Evolutionary conservation across 305 asterid species (phyloP), one percentile per base, ranked within the genome.

Genomic region (Rubia tinctorum): DNA sequence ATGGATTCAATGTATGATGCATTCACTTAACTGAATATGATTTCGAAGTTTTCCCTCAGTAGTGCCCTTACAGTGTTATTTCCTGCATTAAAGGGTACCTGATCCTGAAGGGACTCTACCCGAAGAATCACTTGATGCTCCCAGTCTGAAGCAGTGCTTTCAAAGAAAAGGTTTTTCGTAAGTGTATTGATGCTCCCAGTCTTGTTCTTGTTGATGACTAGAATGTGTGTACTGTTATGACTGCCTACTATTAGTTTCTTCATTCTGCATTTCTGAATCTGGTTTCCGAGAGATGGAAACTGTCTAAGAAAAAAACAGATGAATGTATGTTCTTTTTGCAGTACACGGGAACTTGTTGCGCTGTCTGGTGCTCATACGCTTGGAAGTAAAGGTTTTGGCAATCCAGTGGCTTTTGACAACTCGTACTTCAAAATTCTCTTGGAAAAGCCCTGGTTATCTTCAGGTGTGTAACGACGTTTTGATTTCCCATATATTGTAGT

Each of bases 21-120:
- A 45, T 75, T 68, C 14, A 14, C 65, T 75, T 67, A 59, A 53
- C 23, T 18, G 59, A 53, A 18, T 18, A 18, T 18, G 10, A 53
- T 53, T 6, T 53, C 9, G 8, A 20, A 2, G 20, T n/a, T 59
- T 58, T 75, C 6, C 3, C 13, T 47, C 15, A n/a, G 11, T 56
- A 7, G 64, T 70, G 67, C 30, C 42, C 42, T 60, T 7, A 34
- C 58, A 25, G 51, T 34, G 51, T 5, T 44, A 42, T 58, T 58
- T 76, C 68, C 71, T 82, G 59, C 71, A 55, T 69, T 69, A 23
- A 75, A 91, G 98, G 84, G 80, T 75, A 79, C 91, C 96, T 75
- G 98, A 94, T 90, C 97, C 96, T 58, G 91, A 87, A 81, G 97
- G 96, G 75, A 86, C 66, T 83, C 93, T 94, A 82, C 98, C 97